These are phyloP conservation scores for Entonaema liquescens DNA, from an alignment of 495 filamentous ascomycete species.

Conservation along the genomic window DNA sequence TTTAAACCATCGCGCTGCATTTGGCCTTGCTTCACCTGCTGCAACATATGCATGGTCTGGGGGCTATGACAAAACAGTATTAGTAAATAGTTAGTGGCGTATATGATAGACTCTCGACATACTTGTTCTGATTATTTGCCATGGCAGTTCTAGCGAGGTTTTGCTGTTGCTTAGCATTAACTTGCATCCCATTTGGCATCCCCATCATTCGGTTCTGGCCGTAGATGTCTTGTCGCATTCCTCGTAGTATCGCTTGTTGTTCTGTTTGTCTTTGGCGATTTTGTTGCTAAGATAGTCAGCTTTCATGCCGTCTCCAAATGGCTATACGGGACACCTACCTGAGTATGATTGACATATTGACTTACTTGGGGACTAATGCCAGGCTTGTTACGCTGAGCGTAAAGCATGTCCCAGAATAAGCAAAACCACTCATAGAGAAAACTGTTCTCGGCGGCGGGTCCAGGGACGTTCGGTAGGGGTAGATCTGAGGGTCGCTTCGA, in stretches of 20 bases:
- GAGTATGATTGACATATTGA: conserved; percentile 80
- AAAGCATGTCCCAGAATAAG: conserved; percentile 95
- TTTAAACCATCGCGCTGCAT: conserved; percentile 89
- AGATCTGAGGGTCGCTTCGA: conserved; percentile 79
- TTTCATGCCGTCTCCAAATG: not conserved
- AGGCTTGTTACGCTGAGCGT: conserved; percentile 74
- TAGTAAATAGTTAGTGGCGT: conserved; percentile 23
- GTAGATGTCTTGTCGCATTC: conserved; percentile 65
- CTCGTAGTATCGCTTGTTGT: conserved; percentile 74
- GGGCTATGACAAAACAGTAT: conserved; percentile 56
- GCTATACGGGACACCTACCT: conserved; percentile 63
- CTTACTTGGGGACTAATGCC: conserved; percentile 60
- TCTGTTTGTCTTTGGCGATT: conserved; percentile 70
- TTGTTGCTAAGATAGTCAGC: conserved; percentile 60
- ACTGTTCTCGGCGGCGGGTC: conserved; percentile 69
- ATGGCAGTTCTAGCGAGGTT: conserved; percentile 77
- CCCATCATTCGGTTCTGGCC: conserved; percentile 64
- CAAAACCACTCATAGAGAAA: conserved; percentile 96
- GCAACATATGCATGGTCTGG: conserved; percentile 73
- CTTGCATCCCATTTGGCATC: conserved; percentile 60
- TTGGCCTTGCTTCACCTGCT: conserved; percentile 69
- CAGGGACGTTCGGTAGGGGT: conserved; percentile 74
- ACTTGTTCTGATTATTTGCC: conserved; percentile 80
- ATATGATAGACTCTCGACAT: conserved; percentile 43
- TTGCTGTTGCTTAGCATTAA: conserved; percentile 51